Base-by-base conservation (phyloP, 2,329 filamentous ascomycete genomes). In the Aspergillus novofumigatus region DNA sequence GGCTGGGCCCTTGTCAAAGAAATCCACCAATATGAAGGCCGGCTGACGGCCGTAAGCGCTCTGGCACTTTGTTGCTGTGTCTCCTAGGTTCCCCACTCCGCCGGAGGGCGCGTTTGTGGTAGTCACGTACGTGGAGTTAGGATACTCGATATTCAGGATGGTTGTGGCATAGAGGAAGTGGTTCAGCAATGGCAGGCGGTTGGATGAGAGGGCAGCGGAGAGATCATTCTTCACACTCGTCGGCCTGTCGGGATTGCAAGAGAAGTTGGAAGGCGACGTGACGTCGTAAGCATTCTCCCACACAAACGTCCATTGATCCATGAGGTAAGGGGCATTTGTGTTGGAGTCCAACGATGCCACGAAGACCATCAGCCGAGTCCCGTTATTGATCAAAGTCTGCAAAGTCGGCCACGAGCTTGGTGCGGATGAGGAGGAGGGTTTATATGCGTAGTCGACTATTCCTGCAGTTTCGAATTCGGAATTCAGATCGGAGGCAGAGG, bases 1-100 rank as follows among this genome's bases (percentile, higher is more conserved):
- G 32, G 88, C 83, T 0, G 87, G 85, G 0, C 87, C 90, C 58
- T 86, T 80, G 70, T 90, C 87, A 72, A 87, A 92, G 72, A 91
- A 93, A 73, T 95, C 90, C 1, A 93, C 89, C 9, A 94, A 80
- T 21, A 91, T 81, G 65, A 91, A 92, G 3, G 81, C 86, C n/a
- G 90, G 89, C 51, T 80, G 77, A 28, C 76, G 73, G n/a, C 81
- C 81, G 78, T 87, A 93, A 59, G 84, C 74, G 2, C 64, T 67
- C 53, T 76, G 74, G 70, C 85, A 92, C 56, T 70, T 71, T 47
- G 75, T 69, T 35, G 83, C 83, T 26, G 77, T 63, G 9, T 67
- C 67, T 6, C 80, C 80, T 35, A 84, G 67, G 48, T 78, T 78
- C 7, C 89, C 89, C 0, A 70, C 71, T 2, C 75, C 77, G 3